Base-by-base conservation (phyloP, 179 eudicot genomes). In the Camellia oleifera region DNA sequence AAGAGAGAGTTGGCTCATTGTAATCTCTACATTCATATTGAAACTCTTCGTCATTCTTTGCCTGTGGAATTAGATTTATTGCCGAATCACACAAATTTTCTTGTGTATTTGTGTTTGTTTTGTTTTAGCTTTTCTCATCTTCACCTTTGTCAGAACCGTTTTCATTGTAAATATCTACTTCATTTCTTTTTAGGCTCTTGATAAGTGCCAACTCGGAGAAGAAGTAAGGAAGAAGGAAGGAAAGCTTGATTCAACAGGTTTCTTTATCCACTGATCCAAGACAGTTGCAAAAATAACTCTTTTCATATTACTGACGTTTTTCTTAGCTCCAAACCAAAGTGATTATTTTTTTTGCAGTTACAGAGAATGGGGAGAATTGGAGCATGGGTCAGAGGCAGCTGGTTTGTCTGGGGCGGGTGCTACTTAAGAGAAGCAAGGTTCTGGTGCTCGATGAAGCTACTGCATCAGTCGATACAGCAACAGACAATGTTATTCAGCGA, bases 301-400 rank as follows among this genome's bases (percentile, higher is more conserved):
- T 13, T 56, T 64, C 5, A 42, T 42, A 11, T 40, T 7, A 32
- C 50, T 7, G 6, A 48, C 14, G 14, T 4, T 7, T 20, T n/a
- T 17, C 15, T 13, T 17, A 18, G 7, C 45, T 26, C 17, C 48
- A 20, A 20, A 20, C 23, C 23, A 20, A 20, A 20, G 23, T 20
- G 23, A 20, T 20, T 20, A 2, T 26, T 0, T 45, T 40, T 40
- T 23, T 63, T 48, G 52, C 83, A 87, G 92, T 89, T 3, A 69
- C 84, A 0, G 90, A 89, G 82, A 89, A 88, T 77, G 92, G 92
- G 62, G 92, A 89, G 66, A 89, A 89, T 60, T 89, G 92, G 92
- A 89, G 90, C 58, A 86, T 89, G 89, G 92, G 92, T 0, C 92
- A 89, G 46, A 81, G 92, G 68, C 92, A 89, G 45, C 88, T 89